These are phyloP conservation scores for Phanerochaete carnosa DNA, from an alignment of 768 basidiomycete species.

Conservation along the genomic window DNA sequence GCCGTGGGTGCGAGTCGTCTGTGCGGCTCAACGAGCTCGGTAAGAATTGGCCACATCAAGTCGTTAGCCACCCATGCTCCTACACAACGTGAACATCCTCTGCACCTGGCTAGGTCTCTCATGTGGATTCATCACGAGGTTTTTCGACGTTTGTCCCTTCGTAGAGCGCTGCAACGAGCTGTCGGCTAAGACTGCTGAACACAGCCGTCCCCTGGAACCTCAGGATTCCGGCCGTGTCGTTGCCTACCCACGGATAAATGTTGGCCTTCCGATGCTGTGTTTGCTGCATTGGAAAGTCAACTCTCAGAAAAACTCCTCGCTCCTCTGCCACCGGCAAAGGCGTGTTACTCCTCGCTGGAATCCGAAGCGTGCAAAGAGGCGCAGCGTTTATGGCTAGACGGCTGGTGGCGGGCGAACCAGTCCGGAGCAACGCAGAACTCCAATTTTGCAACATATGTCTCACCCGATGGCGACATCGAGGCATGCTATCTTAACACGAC, in stretches of 20 bases:
- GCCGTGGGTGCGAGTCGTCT: too few relatives aligned
- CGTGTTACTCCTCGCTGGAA: constrained; percentile 37
- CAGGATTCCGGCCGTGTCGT: constrained; percentile 21
- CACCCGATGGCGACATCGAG: constrained; percentile 44
- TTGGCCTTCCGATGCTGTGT: constrained; percentile 38
- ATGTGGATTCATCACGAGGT: background rate
- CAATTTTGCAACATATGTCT: constrained; percentile 32
- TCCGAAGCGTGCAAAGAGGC: constrained; percentile 38
- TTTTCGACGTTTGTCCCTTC: background rate
- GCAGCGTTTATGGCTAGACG: constrained; percentile 25
- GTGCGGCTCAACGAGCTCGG: background rate
- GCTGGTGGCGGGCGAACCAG: constrained; percentile 38
- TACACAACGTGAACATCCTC: background rate
- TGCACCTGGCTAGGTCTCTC: background rate
- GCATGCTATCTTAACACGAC: constrained; percentile 49
- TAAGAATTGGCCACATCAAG: background rate
- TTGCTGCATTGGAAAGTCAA: constrained; percentile 30
- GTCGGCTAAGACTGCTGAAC: background rate
- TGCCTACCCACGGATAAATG: constrained; percentile 40
- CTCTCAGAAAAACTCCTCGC: constrained; percentile 43
- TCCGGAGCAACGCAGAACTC: constrained; percentile 37
- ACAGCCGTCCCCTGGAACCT: background rate
- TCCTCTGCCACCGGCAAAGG: constrained; percentile 37
- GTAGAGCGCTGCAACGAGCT: background rate
- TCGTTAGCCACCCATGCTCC: background rate